phyloP scores from a whole-genome alignment of 2,329 filamentous ascomycete genomes.

The Cordyceps cicadae region DNA sequence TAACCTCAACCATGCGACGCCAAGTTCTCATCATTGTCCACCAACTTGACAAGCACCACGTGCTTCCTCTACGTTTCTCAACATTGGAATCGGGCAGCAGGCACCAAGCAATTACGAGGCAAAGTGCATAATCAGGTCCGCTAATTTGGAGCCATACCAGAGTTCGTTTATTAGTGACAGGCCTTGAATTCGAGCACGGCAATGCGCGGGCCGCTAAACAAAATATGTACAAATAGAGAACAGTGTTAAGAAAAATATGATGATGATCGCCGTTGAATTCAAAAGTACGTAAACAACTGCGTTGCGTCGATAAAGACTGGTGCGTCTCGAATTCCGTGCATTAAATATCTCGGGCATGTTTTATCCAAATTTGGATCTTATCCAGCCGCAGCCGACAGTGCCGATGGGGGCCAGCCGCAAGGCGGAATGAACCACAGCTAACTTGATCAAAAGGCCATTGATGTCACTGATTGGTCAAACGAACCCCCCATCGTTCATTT shows the following conservation, averaged over 20 bases:
- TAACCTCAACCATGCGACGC: background rate
- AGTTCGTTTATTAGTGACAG: no score
- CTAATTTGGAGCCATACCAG: no score
- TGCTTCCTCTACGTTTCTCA: no score
- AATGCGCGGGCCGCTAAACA: background rate
- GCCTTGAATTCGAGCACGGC: no score
- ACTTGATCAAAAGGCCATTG: background rate
- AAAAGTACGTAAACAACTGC: background rate
- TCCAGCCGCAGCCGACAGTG: background rate
- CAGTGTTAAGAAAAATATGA: background rate
- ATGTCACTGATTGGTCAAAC: background rate
- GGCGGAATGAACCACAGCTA: background rate
- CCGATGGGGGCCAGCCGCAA: background rate
- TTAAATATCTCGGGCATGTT: background rate
- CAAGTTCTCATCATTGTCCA: background rate
- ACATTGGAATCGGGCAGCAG: no score
- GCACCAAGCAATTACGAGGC: no score
- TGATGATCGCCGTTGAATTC: background rate
- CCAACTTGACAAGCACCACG: background rate
- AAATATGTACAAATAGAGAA: background rate
- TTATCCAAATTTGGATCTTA: conserved; percentile 5
- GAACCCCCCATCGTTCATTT: background rate
- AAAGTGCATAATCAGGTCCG: no score
- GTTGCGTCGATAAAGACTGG: background rate
- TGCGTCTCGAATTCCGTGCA: background rate